Evolutionary conservation across 805 yeast genomes (phyloP).

Genomic region (Lachancea nothofagi): DNA sequence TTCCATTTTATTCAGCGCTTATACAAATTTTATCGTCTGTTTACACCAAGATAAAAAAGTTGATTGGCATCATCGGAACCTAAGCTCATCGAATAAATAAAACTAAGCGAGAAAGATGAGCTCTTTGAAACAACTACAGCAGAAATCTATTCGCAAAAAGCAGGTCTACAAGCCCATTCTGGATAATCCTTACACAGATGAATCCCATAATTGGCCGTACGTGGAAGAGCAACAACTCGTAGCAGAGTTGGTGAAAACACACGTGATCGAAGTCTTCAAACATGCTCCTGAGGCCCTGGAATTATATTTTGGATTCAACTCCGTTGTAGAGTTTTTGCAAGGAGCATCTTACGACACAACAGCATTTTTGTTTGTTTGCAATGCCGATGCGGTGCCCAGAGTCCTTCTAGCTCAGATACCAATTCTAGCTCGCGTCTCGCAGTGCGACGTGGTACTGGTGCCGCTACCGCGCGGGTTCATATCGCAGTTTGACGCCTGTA

Average conservation of each 20-base stretch:
- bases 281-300: conserved; percentile 15
- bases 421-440: conserved; percentile 41
- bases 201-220: conserved; percentile 39
- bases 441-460: conserved; percentile 43
- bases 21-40: too few species aligned
- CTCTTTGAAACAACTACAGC: conserved; percentile 47
- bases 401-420: conserved; percentile 57
- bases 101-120: conserved; percentile 5
- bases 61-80: conserved; percentile 6
- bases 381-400: conserved; percentile 46
- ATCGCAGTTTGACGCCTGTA: conserved; percentile 12
- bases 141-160: conserved; percentile 36
- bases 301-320: conserved; percentile 50
- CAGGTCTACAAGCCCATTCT: conserved; percentile 61
- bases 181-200: conserved; percentile 56
- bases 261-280: conserved; percentile 30
- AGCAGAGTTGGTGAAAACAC: conserved; percentile 35
- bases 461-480: conserved; percentile 50
- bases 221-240: conserved; percentile 37
- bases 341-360: conserved; percentile 3
- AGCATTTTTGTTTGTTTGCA: conserved; percentile 50
- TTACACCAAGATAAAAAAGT: too few species aligned
- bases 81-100: conserved; percentile 12
- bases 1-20: too few species aligned
- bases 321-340: conserved; percentile 45